Evolutionary conservation across 2,329 filamentous ascomycete species (phyloP).

Genomic region (Fusarium hainanense): DNA sequence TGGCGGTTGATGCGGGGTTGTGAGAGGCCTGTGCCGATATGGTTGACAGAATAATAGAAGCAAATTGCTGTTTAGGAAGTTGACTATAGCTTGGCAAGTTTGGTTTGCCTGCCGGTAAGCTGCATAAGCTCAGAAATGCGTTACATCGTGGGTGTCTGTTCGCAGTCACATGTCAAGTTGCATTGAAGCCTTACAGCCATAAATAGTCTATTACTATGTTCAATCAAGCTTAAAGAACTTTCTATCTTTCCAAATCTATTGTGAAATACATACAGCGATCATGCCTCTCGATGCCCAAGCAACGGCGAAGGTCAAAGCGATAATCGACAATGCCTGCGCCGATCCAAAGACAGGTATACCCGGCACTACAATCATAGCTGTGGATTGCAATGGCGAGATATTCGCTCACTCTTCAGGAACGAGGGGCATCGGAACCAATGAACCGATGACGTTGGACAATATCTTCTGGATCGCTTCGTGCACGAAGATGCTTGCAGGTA

Average conservation of each 20-base stretch:
- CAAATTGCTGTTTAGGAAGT: not conserved
- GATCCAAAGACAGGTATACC: slow-evolving; percentile 56
- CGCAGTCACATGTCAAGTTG: not conserved
- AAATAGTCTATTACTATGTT: not conserved
- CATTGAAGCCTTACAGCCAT: not conserved
- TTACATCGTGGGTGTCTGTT: not conserved
- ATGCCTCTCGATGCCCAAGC: slow-evolving; percentile 36
- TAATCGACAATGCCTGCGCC: slow-evolving; percentile 53
- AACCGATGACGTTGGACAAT: slow-evolving; percentile 69
- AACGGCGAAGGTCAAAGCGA: slow-evolving; percentile 31
- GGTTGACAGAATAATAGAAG: not conserved
- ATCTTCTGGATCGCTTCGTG: slow-evolving; percentile 70
- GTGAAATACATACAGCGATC: not conserved
- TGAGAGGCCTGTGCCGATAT: not conserved
- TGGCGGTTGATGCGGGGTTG: not conserved
- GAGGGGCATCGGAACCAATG: slow-evolving; percentile 54
- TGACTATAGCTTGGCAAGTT: not conserved
- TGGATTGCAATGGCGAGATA: slow-evolving; percentile 61
- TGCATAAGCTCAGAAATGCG: not conserved
- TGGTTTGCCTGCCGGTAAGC: not conserved
- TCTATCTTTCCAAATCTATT: not conserved
- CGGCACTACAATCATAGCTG: slow-evolving; percentile 57
- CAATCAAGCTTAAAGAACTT: not conserved
- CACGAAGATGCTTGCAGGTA: slow-evolving; percentile 65
- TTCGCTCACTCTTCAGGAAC: slow-evolving; percentile 62